phyloP scores from a whole-genome alignment of 1,284 basidiomycete species.

The Moniliophthora roreri region DNA sequence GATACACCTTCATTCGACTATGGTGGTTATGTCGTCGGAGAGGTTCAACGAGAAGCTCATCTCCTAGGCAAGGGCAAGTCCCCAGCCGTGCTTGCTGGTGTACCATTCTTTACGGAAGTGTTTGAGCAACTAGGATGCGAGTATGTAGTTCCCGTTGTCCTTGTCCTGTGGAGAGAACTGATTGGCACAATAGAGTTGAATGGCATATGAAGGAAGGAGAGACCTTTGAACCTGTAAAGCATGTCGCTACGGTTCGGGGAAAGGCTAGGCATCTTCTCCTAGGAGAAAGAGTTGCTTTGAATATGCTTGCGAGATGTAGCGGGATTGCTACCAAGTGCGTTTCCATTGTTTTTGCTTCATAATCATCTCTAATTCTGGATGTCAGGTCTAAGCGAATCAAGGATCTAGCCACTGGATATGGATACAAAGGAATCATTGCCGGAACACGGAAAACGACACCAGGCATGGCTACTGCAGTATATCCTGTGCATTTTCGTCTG shows the following conservation, averaged over 20 bases:
- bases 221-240: slow-evolving; percentile 76
- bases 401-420: slow-evolving; percentile 76
- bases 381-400: slow-evolving; percentile 80
- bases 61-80: slow-evolving; percentile 84
- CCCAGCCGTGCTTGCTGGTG: slow-evolving; percentile 86
- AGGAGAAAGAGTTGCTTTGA: slow-evolving; percentile 93
- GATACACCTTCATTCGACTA: slow-evolving; percentile 98
- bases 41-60: slow-evolving; percentile 83
- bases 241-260: slow-evolving; percentile 91
- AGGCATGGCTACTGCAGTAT: slow-evolving; percentile 42
- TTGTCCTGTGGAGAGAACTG: slow-evolving; percentile 7
- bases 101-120: slow-evolving; percentile 94
- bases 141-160: slow-evolving; percentile 51
- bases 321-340: slow-evolving; percentile 93
- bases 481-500: background rate
- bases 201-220: slow-evolving; percentile 92
- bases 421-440: slow-evolving; percentile 89
- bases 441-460: slow-evolving; percentile 98
- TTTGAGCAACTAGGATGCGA: slow-evolving; percentile 89
- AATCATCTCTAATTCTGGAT: slow-evolving; percentile 7
- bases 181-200: slow-evolving; percentile 64
- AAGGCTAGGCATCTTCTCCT: slow-evolving; percentile 88
- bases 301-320: slow-evolving; percentile 92
- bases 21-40: slow-evolving; percentile 96
- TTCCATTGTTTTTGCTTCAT: slow-evolving; percentile 5